These are phyloP conservation scores for Scenedesmus sp. DNA, from an alignment of 163 green algal species.

Conservation along the genomic window DNA sequence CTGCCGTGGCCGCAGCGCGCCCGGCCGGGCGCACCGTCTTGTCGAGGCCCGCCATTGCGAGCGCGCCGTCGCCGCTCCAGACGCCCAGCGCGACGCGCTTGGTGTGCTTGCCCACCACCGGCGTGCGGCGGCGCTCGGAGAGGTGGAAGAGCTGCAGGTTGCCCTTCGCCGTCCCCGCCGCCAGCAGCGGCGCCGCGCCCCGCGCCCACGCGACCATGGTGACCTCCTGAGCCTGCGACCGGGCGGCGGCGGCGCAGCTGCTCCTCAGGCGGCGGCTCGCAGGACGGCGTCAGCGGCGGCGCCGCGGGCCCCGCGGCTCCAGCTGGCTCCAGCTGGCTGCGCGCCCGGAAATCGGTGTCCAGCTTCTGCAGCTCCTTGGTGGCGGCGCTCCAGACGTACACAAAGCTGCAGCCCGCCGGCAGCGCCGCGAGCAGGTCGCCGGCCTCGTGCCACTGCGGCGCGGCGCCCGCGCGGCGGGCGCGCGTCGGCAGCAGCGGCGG, in stretches of 20 bases:
- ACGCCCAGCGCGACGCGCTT: slow-evolving; percentile 62
- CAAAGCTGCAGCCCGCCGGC: slow-evolving; percentile 61
- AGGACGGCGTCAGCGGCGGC: neutral
- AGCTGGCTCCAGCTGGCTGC: slow-evolving; percentile 9
- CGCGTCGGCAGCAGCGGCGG: neutral
- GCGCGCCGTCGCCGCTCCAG: slow-evolving; percentile 66
- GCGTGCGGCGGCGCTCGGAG: slow-evolving; percentile 59
- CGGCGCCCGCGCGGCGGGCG: no score
- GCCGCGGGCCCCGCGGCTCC: neutral
- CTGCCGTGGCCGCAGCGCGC: no score
- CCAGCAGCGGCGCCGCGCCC: slow-evolving; percentile 60
- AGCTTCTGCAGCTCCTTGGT: slow-evolving; percentile 69
- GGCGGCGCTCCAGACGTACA: slow-evolving; percentile 66
- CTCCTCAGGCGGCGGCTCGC: neutral
- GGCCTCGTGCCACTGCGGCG: slow-evolving; percentile 72
- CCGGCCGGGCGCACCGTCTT: slow-evolving; percentile 45
- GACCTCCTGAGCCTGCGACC: slow-evolving; percentile 63
- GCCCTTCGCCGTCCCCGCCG: slow-evolving; percentile 75
- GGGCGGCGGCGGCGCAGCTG: neutral
- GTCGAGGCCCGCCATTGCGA: slow-evolving; percentile 69
- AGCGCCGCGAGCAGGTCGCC: slow-evolving; percentile 71
- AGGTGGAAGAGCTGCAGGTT: slow-evolving; percentile 83
- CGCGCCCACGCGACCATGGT: slow-evolving; percentile 62
- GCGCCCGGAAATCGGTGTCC: slow-evolving; percentile 73
- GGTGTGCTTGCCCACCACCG: slow-evolving; percentile 79